Percentiles rank a stretch among this genome's conserved stretches.
Evolutionary conservation across 164 flowering plant genomes (phyloP).

Genomic region (Amborella trichopoda): DNA sequence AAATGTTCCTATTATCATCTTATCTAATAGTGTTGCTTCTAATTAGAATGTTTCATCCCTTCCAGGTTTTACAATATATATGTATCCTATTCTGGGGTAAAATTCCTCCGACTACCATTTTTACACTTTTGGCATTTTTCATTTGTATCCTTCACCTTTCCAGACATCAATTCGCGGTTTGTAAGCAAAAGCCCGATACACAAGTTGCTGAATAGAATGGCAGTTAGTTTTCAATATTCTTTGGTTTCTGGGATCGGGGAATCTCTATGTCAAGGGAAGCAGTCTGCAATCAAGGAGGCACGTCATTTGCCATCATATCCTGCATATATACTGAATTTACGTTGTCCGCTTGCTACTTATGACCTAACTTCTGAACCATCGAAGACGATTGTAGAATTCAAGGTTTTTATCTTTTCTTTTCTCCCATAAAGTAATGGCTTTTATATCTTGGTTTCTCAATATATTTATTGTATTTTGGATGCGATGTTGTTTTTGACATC

Average conservation of each 20-base stretch:
- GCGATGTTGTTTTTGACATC: too few relatives aligned
- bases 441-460: too few relatives aligned
- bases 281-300: too few relatives aligned
- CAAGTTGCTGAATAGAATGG: slow-evolving; percentile 56
- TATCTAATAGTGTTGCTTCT: slow-evolving; percentile 8
- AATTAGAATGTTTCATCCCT: slow-evolving; percentile 8
- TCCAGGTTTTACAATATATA: slow-evolving; percentile 83
- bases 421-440: too few relatives aligned
- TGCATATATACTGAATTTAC: slow-evolving; percentile 50
- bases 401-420: slow-evolving; percentile 33
- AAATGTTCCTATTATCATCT: too few relatives aligned
- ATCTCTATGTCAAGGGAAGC: too few relatives aligned
- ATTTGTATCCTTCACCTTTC: slow-evolving; percentile 27
- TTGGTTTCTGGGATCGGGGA: slow-evolving; percentile 18
- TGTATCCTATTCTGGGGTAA: slow-evolving; percentile 56
- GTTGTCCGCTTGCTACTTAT: slow-evolving; percentile 58
- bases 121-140: not conserved
- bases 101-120: not conserved
- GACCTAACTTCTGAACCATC: slow-evolving; percentile 70
- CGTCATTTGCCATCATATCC: slow-evolving; percentile 39
- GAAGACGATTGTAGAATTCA: slow-evolving; percentile 67
- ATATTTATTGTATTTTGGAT: too few relatives aligned
- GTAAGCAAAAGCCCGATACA: slow-evolving; percentile 73
- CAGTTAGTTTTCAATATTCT: slow-evolving; percentile 22
- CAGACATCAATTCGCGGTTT: slow-evolving; percentile 75